phyloP scores from a whole-genome alignment of 768 basidiomycete species.

The Mycena indigotica region DNA sequence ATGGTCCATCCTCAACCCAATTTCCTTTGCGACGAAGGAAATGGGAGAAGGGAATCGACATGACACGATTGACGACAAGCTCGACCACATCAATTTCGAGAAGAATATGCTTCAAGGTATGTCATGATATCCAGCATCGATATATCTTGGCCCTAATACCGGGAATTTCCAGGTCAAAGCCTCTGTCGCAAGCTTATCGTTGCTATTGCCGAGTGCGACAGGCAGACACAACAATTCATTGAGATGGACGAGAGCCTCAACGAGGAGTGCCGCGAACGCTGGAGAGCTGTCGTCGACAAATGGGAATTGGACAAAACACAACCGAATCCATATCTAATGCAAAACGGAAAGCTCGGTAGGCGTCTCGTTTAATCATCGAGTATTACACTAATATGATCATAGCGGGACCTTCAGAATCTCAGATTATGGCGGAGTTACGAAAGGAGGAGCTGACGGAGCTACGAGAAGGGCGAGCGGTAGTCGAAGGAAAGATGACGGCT shows the following conservation, averaged over 20 bases:
- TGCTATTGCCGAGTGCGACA: constrained; percentile 10
- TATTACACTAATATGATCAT: neutral
- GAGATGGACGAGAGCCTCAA: constrained; percentile 6
- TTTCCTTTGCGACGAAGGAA: constrained; percentile 31
- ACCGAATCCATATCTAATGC: constrained; percentile 6
- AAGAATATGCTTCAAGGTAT: constrained; percentile 15
- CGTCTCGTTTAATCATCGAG: neutral
- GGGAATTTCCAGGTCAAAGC: neutral
- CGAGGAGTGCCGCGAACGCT: neutral
- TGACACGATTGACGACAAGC: constrained; percentile 30
- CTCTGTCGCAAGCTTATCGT: constrained; percentile 6
- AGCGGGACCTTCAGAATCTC: neutral
- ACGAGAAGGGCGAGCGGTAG: neutral
- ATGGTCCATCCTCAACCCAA: constrained; percentile 31
- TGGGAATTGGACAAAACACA: constrained; percentile 1
- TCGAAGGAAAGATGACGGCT: neutral
- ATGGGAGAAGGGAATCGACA: constrained; percentile 30
- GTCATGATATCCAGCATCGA: neutral
- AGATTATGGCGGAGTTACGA: neutral
- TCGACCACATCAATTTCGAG: constrained; percentile 25
- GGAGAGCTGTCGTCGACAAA: neutral
- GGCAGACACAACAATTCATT: neutral
- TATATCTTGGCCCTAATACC: neutral
- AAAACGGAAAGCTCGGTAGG: neutral
- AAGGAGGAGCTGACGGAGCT: neutral